Base-by-base conservation (phyloP, 139 green algal genomes). In the Chlorella sp. region DNA sequence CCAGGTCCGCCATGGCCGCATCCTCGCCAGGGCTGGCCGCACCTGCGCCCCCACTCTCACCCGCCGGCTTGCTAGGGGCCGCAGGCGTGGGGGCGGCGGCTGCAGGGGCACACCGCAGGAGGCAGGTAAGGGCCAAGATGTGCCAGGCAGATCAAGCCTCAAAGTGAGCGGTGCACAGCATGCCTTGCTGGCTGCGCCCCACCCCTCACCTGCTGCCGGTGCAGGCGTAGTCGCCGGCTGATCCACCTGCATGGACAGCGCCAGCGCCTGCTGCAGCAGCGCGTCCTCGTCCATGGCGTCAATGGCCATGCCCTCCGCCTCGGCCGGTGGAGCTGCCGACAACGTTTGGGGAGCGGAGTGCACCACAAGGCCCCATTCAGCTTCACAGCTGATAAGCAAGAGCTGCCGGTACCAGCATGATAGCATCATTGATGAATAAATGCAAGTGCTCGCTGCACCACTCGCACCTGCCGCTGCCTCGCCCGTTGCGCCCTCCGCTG, bases 191-290 rank as follows among this genome's bases (percentile, higher is more conserved):
- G 16, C 2, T 20, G 51, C 2, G 3, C 3, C 20, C 68, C 51
- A 16, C 3, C 17, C 6, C 73, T 36, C 46, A 80, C 73, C 73
- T 44, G 46, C 22, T 9, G 32, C 41, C 32, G 84, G 43, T 13
- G 84, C 84, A 6, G 84, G 76, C 22, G 76, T 85, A 56, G 76
- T 5, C 78, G 85, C 40, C 22, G 13, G 48, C 75, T 81, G 77
- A 38, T 80, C 84, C 62, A 76, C 81, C 51, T 86, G 78, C 96
- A 99, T 98, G 5, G 95, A 98, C 92, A 99, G 96, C 7, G 95
- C 96, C 65, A 99, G 90, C 60, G 94, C 94, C 84, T 96, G 91
- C 88, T 96, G 94, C 79, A 97, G 87, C 80, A 97, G 85, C 41
- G 85, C 92, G 73, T 97, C 90, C 82, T 97, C 94, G 76, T 98